phyloP scores from a whole-genome alignment of 2,329 filamentous ascomycete species.

The Fusarium dimerum region DNA sequence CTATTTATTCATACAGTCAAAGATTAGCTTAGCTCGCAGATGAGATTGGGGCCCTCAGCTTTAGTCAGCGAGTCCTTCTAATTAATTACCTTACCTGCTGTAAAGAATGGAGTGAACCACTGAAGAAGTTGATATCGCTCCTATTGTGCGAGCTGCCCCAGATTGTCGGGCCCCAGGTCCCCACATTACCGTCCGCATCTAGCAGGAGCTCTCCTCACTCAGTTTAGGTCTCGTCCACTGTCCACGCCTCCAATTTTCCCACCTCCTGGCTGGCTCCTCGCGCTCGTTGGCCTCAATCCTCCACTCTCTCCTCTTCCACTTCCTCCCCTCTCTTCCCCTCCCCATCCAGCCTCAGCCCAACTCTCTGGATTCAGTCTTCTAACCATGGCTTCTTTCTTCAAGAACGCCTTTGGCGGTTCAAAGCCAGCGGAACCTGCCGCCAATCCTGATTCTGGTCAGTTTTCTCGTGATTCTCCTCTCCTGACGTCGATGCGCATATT shows the following conservation, averaged over 20 bases:
- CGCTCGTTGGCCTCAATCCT: conserved; percentile 22
- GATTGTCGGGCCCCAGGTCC: conserved; percentile 19
- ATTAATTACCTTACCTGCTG: background rate
- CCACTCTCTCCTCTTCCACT: conserved; percentile 5
- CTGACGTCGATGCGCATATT: conserved; percentile 19
- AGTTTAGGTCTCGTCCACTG: background rate
- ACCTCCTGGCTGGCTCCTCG: conserved; percentile 19
- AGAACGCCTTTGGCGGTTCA: conserved; percentile 68
- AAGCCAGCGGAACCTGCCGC: conserved; percentile 53
- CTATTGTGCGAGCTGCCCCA: conserved; percentile 10
- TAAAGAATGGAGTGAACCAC: background rate
- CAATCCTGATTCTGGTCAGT: conserved; percentile 65
- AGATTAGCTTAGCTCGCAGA: background rate
- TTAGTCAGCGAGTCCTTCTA: background rate
- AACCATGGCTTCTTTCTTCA: conserved; percentile 61
- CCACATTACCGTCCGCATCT: conserved; percentile 19
- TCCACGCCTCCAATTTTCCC: conserved; percentile 27
- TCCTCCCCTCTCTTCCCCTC: conserved; percentile 15
- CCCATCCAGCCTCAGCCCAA: conserved; percentile 16
- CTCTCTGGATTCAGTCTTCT: conserved; percentile 23
- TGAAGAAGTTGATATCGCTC: background rate
- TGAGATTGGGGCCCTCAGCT: background rate
- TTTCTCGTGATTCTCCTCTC: background rate
- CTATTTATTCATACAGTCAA: background rate
- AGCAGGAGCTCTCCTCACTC: conserved; percentile 21